phyloP scores from a whole-genome alignment of 371 early-diverging fungal genomes.

The Apophysomyces elegans region DNA sequence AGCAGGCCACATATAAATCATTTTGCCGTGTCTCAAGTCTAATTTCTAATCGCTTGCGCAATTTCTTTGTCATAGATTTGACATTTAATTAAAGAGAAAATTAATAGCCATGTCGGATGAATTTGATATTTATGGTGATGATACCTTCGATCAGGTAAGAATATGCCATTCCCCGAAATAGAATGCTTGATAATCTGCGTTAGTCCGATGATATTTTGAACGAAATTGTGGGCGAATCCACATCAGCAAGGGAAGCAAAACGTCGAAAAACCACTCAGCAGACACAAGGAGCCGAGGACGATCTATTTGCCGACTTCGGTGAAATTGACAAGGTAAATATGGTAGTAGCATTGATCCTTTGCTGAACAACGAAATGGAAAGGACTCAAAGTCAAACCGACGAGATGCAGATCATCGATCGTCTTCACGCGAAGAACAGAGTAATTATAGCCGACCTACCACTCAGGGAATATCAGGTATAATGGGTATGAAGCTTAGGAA shows the following conservation, averaged over 20 bases:
- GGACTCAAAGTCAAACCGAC: conserved; percentile 8
- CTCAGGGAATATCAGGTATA: neutral
- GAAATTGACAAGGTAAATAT: conserved; percentile 36
- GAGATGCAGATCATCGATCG: neutral
- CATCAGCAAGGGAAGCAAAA: conserved; percentile 33
- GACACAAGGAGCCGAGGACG: conserved; percentile 26
- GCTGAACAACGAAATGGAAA: neutral
- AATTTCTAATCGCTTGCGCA: conserved; percentile 9
- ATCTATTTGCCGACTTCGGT: conserved; percentile 44
- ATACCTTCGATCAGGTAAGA: conserved; percentile 44
- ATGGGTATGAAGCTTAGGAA: neutral
- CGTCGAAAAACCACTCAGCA: conserved; percentile 24
- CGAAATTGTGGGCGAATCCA: conserved; percentile 43
- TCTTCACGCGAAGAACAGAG: neutral
- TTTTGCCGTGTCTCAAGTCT: conserved; percentile 1
- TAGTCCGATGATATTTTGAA: conserved; percentile 45
- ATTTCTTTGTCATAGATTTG: conserved; percentile 11
- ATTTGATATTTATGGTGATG: conserved; percentile 55
- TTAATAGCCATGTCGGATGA: conserved; percentile 33
- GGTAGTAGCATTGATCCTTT: neutral
- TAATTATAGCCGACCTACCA: neutral
- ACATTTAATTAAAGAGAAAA: conserved; percentile 8
- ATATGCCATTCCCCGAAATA: neutral
- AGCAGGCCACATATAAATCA: conserved; percentile 5
- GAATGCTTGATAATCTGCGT: neutral